Conservation (phyloP, 1,139 yeast genomes). For the Yarrowia galli region DNA sequence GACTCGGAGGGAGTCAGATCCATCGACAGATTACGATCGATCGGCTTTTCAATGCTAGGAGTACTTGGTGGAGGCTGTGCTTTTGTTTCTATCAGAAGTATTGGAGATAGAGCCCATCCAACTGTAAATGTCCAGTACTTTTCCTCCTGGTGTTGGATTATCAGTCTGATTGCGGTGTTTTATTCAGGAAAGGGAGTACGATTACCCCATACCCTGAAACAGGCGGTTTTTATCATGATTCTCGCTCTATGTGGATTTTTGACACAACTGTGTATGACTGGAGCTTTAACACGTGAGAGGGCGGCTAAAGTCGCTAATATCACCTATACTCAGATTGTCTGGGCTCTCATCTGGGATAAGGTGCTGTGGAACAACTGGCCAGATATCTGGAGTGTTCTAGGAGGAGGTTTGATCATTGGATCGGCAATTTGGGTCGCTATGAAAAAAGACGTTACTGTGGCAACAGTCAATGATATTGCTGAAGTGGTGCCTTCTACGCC, state of each 20-base stretch:
- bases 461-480: background rate
- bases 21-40: conserved; percentile 55
- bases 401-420: conserved; percentile 70
- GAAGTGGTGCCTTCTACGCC: conserved; percentile 6
- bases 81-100: conserved; percentile 72
- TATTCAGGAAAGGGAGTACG: conserved; percentile 13
- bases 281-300: conserved; percentile 82
- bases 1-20: conserved; percentile 36
- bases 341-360: conserved; percentile 81
- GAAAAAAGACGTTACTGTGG: conserved; percentile 23
- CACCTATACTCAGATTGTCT: conserved; percentile 76
- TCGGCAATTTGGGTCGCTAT: conserved; percentile 67
- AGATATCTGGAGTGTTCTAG: conserved; percentile 69
- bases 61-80: conserved; percentile 75
- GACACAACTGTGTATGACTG: conserved; percentile 79
- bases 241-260: conserved; percentile 82
- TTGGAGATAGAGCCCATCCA: conserved; percentile 82
- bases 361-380: conserved; percentile 78
- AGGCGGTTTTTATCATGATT: conserved; percentile 67
- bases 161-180: conserved; percentile 64
- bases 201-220: conserved; percentile 63
- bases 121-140: conserved; percentile 79
- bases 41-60: conserved; percentile 70
- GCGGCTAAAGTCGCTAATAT: conserved; percentile 82
- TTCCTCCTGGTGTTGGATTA: conserved; percentile 65